Base-by-base conservation (phyloP, 495 filamentous ascomycete genomes). In the Cenococcum geophilum region DNA sequence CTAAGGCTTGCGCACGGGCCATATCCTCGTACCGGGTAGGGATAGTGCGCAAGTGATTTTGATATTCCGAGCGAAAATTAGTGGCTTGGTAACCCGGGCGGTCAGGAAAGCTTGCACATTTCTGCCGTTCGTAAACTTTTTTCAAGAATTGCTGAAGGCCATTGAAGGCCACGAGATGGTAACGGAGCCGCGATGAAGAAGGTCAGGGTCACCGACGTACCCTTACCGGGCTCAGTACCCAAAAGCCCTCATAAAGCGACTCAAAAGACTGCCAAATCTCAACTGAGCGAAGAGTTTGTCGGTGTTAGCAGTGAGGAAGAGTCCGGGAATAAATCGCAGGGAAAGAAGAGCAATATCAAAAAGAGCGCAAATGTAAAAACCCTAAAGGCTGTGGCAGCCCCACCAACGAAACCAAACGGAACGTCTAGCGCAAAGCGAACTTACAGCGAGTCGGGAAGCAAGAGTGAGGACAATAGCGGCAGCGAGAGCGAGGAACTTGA, bases 271-370 rank as follows among this genome's bases (percentile, higher is more conserved):
- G 27, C 42, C 27, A 55, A 48, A 55, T 16, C 27, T 8, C 55
- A 37, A 47, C 49, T 66, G 57, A 68, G 65, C 58, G 20, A 21
- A 25, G 65, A 68, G 50, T 62, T 60, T 34, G 42, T 68, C 5
- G 50, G 34, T 11, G 56, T 50, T 45, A 61, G 55, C 61, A 56
- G 54, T 32, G 34, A 43, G 10, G 34, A 40, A 18, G 37, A 32
- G 25, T 25, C 22, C 10, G 22, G 25, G 25, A 27, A 52, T 23
- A 27, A 1, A 9, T 32, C 27, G 27, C 27, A 32, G 27, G 27
- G 27, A 32, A 32, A 32, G 27, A 32, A 32, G 27, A 32, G 27
- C 6, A 32, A 32, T 32, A 2, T 32, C 2, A 32, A 32, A 32
- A 32, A 32, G 27, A 32, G 6, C 27, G 27, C 27, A 32, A 32